Conservation (phyloP, 306 rosid genomes). For the Cucurbita pepo region DNA sequence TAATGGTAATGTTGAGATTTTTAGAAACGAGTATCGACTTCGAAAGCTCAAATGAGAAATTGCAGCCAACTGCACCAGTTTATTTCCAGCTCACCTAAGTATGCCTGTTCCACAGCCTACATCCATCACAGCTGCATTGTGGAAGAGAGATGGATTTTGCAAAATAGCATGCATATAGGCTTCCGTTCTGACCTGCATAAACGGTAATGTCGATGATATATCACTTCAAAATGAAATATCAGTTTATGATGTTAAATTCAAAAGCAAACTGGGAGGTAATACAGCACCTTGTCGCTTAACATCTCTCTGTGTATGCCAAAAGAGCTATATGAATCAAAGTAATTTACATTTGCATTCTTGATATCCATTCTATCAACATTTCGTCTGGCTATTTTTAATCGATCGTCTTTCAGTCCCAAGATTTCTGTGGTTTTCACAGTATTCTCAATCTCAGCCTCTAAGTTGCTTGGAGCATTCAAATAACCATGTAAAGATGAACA, state of each 20-base stretch:
- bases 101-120: conserved; percentile 96
- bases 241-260: neutral
- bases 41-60: neutral
- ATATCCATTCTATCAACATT: conserved; percentile 34
- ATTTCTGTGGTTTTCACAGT: conserved; percentile 18
- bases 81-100: conserved; percentile 50
- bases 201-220: neutral
- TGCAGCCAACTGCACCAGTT: neutral
- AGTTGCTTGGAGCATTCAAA: conserved; percentile 22
- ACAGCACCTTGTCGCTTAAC: conserved; percentile 76
- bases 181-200: conserved; percentile 69
- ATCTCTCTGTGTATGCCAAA: conserved; percentile 91
- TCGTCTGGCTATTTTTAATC: conserved; percentile 21
- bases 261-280: conserved; percentile 1
- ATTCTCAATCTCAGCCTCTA: conserved; percentile 14
- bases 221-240: neutral
- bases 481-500: conserved; percentile 20
- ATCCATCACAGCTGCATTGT: conserved; percentile 67
- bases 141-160: conserved; percentile 66
- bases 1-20: neutral
- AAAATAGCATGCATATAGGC: conserved; percentile 75
- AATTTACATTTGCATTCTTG: conserved; percentile 56
- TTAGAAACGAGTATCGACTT: neutral
- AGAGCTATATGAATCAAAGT: conserved; percentile 84
- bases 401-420: conserved; percentile 13